These are phyloP conservation scores for Cutaneotrichosporon arboriforme DNA, from an alignment of 1,284 basidiomycete genomes.

Conservation along the genomic window DNA sequence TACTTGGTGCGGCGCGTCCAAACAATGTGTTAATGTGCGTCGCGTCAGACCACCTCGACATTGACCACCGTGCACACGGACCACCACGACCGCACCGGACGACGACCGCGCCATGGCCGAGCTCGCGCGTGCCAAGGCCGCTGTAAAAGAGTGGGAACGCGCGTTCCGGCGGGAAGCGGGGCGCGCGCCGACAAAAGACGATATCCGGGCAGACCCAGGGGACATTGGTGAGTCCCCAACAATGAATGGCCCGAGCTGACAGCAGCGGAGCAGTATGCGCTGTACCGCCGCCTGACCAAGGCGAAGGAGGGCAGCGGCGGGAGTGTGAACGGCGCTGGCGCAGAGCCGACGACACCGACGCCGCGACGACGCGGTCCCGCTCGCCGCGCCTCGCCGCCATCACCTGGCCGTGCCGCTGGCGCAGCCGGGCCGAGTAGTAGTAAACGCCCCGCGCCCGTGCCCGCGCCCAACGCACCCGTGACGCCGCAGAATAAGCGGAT, in stretches of 20 bases:
- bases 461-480: neutral
- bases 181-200: conserved; percentile 65
- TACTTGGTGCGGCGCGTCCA: too few relatives aligned
- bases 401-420: neutral
- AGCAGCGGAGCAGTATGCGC: conserved; percentile 70
- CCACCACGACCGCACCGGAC: neutral
- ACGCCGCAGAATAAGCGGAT: conserved; percentile 25
- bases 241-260: neutral
- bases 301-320: conserved; percentile 13
- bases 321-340: too few relatives aligned
- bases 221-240: conserved; percentile 58
- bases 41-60: neutral
- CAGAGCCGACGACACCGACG: conserved; percentile 1
- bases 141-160: conserved; percentile 79
- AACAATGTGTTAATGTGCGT: too few relatives aligned
- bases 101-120: conserved; percentile 19
- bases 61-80: neutral
- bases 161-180: conserved; percentile 60
- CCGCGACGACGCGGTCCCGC: neutral
- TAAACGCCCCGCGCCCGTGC: neutral
- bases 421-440: neutral
- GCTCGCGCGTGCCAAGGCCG: conserved; percentile 56
- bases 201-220: conserved; percentile 62
- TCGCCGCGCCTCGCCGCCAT: neutral
- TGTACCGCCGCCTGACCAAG: conserved; percentile 72